phyloP scores from a whole-genome alignment of 768 basidiomycete genomes.

The Dacryopinax spathularia region DNA sequence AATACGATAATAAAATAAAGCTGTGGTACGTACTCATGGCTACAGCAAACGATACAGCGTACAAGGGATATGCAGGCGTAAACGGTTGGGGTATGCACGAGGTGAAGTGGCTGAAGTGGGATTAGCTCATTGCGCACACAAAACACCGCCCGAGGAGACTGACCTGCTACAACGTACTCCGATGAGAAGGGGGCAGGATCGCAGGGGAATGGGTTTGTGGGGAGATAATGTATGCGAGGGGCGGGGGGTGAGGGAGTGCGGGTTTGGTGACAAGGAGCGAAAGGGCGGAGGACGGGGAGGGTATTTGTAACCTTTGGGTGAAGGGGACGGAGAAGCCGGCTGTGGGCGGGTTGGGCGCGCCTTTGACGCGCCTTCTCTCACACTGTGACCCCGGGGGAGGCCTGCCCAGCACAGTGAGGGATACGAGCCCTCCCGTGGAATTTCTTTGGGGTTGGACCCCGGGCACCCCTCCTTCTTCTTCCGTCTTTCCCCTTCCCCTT shows the following conservation, averaged over 20 bases:
- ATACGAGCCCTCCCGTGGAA: background rate
- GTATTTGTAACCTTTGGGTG: background rate
- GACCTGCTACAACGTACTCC: background rate
- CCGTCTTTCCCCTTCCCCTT: background rate
- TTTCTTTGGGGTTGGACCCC: slow-evolving; percentile 3
- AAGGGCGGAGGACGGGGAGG: background rate
- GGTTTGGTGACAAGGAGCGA: background rate
- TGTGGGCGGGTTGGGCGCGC: background rate
- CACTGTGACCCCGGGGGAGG: too few relatives aligned
- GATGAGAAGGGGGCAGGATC: background rate
- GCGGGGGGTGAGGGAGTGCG: background rate
- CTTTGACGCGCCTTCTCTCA: background rate
- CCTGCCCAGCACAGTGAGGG: background rate
- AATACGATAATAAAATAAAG: background rate
- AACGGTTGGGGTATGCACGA: background rate
- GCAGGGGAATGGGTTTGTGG: background rate
- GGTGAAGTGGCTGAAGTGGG: background rate
- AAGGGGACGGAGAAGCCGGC: background rate
- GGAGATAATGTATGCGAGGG: background rate
- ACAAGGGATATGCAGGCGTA: background rate
- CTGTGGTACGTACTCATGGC: background rate
- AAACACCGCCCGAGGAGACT: background rate
- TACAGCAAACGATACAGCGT: background rate
- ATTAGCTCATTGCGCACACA: background rate
- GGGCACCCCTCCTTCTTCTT: too few relatives aligned